Base-by-base conservation (phyloP, 148 eudicot species). In the Simmondsia chinensis region DNA sequence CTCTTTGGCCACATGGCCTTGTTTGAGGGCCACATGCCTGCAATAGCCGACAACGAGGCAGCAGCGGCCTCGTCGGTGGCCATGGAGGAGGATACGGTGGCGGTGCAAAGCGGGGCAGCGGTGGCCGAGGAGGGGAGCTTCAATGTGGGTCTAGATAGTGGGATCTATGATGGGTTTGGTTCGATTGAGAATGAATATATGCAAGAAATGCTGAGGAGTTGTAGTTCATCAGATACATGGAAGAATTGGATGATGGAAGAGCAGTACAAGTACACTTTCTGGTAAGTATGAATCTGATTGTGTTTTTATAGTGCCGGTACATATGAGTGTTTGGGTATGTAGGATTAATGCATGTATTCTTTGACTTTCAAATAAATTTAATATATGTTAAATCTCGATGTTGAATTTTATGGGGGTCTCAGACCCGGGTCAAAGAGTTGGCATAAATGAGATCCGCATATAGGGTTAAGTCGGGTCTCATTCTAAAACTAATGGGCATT, bases 1-100 rank as follows among this genome's bases (percentile, higher is more conserved):
- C 45, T 86, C 71, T 86, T 86, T 33, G 77, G 76, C 15, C 96
- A 86, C 39, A 50, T 86, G 60, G 75, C 81, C 0, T 50, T 75
- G 54, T 86, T 81, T 39, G 91, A 81, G 28, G 95, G 93, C 17
- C 96, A 86, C 36, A 73, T 76, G 82, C 93, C 93, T 0, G 81
- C 72, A 1, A 50, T 80, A 20, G 63, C 39, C 0, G 66, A 38
- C 33, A 56, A 27, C 4, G 24, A 36, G 3, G 10, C 27, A n/a
- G 41, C 31, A 11, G 33, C 5, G 32, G 28, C 26, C 3, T 12
- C 44, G 12, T 13, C 29, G 4, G 38, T 11, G 10, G 46, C 15
- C 9, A 20, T 40, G 14, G 50, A 39, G 45, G 60, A 45, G 19
- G 66, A 47, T 11, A 49, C 50, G 8, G 36, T 5, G 42, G 58